Evolutionary conservation across 2,329 filamentous ascomycete species (phyloP), one percentile per base, ranked within the genome.

Genomic region (Acrocalymma vagum): DNA sequence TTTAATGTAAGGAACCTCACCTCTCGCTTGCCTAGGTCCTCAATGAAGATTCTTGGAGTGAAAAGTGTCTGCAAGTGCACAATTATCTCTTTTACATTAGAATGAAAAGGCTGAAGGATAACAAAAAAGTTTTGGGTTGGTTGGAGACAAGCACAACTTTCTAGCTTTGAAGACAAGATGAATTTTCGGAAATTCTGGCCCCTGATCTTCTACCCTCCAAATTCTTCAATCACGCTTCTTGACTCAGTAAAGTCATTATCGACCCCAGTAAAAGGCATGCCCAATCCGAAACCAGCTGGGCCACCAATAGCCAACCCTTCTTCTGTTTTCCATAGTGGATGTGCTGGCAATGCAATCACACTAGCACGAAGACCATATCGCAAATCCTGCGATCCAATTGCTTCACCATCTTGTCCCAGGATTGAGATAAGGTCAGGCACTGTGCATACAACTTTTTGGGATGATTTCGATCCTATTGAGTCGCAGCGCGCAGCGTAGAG

Each of bases 401-500:
- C 38, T 27, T 36, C 38, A 10, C 44, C 44, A 26, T 43, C 34
- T 14, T 39, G 25, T 22, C 33, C 38, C 11, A 47, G 30, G 9
- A 47, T 17, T 2, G 32, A 38, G 9, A 47, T 42, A 10, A 47
- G 21, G 29, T 47, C 38, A 11, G 44, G 44, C 4, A 41, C 38
- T 6, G 30, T 34, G 23, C 29, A 25, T 7, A 41, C 38, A 15
- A 34, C 30, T 16, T 23, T 22, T 14, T 34, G 30, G 5, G 32
- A 35, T 5, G 11, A 21, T 17, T 35, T 16, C 5, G 32, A 35
- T 7, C 38, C 29, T 11, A 13, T 16, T n/a, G 29, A 7, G n/a
- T 36, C 21, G 11, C 16, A 23, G 15, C 35, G 22, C 14, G 29
- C 30, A 7, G 38, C 43, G 11, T 32, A 47, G 4, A 47, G 30